Base-by-base conservation (phyloP, 306 rosid genomes). In the Crotalaria pallida region DNA sequence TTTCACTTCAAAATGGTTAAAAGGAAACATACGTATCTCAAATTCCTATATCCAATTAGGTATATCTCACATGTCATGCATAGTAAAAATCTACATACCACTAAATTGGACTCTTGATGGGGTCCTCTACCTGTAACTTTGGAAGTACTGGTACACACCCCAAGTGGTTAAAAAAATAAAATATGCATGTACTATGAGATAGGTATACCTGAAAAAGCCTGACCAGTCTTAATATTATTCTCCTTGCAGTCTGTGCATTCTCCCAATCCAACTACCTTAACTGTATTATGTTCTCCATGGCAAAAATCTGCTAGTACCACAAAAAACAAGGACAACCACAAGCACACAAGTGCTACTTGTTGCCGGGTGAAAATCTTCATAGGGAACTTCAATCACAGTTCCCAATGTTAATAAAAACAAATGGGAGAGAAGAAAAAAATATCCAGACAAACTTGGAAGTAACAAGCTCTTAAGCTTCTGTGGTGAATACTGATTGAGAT, bases 261-360 rank as follows among this genome's bases (percentile, higher is more conserved):
- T 79, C 95, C 97, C 1, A 73, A 7, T 2, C 98, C 98, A 60
- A 90, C 87, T 40, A 94, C 92, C 79, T 90, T 84, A 6, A 87
- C 84, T 51, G 80, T 81, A 75, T 73, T 83, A 21, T 79, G 85
- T 49, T 78, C 83, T 64, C 88, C 94, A 65, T 52, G 51, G 76
- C 92, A 84, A 45, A 81, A 75, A 58, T 81, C 80, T n/a, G n/a
- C n/a, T 31, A 56, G 61, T 43, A 31, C 78, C 60, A 81, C 76
- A 60, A 83, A 79, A 64, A 79, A 13, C 78, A 85, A 27, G 34
- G 74, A 76, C 48, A 80, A 19, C 79, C 73, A 84, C 85, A 87
- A 77, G 84, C 93, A 85, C 83, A 84, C 3, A 77, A 76, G 79
- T 68, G 85, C 86, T 80, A 74, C 79, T 48, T 67, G 62, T 71